Evolutionary conservation across 495 filamentous ascomycete genomes (phyloP).

Genomic region (Platismatia glauca): DNA sequence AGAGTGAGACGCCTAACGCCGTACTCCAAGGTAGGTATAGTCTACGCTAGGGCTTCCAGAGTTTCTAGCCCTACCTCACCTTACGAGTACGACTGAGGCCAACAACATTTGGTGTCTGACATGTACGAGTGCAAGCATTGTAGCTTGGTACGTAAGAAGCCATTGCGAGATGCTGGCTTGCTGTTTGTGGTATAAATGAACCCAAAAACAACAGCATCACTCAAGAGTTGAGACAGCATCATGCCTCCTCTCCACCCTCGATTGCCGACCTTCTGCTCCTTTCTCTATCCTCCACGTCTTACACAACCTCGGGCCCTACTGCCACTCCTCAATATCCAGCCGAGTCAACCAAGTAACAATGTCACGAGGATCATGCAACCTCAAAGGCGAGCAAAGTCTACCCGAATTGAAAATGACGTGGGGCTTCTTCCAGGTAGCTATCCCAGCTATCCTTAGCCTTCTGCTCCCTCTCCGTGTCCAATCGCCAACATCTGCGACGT

Average conservation of each 20-base stretch:
- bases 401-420: not conserved
- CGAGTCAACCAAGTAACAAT: not conserved
- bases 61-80: too few relatives aligned
- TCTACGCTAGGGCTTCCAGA: too few relatives aligned
- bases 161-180: too few relatives aligned
- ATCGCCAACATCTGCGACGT: slow-evolving; percentile 1
- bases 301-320: not conserved
- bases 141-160: too few relatives aligned
- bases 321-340: slow-evolving; percentile 5
- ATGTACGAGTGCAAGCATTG: too few relatives aligned
- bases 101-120: too few relatives aligned
- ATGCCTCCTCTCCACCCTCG: slow-evolving; percentile 9
- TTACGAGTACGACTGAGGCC: too few relatives aligned
- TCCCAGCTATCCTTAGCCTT: not conserved
- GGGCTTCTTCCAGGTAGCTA: slow-evolving; percentile 8
- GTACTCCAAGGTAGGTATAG: too few relatives aligned
- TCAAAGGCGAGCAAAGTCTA: too few relatives aligned
- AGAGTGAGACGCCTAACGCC: too few relatives aligned
- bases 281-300: slow-evolving; percentile 5
- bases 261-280: slow-evolving; percentile 3
- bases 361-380: not conserved
- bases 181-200: too few relatives aligned
- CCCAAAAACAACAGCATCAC: not conserved
- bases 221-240: not conserved
- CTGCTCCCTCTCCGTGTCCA: not conserved